These are phyloP conservation scores for Talaromyces sp. DNA, from an alignment of 2,329 filamentous ascomycete genomes.

Conservation along the genomic window DNA sequence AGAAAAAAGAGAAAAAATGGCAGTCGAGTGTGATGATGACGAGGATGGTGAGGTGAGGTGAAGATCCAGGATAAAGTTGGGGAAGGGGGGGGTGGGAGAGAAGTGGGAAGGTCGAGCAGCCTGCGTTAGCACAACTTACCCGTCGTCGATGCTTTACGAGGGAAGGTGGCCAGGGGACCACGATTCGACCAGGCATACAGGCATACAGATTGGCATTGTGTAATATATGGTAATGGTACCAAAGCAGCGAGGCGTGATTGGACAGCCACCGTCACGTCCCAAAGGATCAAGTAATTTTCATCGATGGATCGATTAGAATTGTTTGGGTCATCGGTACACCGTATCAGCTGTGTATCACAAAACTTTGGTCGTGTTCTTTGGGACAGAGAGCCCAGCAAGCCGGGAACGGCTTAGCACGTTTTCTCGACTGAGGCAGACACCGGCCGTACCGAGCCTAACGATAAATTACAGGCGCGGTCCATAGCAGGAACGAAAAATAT, in stretches of 20 bases:
- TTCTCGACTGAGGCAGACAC: not conserved
- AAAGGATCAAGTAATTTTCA: not conserved
- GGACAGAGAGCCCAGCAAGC: constrained; percentile 5
- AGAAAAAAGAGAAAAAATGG: not conserved
- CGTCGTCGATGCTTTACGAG: not conserved
- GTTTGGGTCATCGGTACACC: not conserved
- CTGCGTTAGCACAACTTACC: not conserved
- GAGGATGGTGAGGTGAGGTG: constrained; percentile 18
- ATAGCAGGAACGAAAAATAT: not conserved
- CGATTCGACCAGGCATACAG: constrained; percentile 8
- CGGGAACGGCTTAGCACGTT: constrained; percentile 17
- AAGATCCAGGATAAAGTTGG: constrained; percentile 25
- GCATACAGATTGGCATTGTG: too few species aligned
- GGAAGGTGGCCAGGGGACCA: constrained; percentile 18
- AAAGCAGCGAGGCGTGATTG: not conserved
- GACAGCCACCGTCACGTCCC: not conserved
- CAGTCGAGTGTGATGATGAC: constrained; percentile 15
- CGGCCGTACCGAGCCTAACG: not conserved
- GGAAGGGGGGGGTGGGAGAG: constrained; percentile 18
- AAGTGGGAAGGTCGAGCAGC: constrained; percentile 14
- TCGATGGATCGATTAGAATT: not conserved
- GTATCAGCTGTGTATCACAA: not conserved
- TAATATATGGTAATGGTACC: not conserved
- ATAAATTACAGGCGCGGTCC: not conserved
- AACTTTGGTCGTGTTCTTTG: not conserved